These are phyloP conservation scores for Pelargonium citronellum DNA, from an alignment of 441 rosid genomes.

Conservation along the genomic window DNA sequence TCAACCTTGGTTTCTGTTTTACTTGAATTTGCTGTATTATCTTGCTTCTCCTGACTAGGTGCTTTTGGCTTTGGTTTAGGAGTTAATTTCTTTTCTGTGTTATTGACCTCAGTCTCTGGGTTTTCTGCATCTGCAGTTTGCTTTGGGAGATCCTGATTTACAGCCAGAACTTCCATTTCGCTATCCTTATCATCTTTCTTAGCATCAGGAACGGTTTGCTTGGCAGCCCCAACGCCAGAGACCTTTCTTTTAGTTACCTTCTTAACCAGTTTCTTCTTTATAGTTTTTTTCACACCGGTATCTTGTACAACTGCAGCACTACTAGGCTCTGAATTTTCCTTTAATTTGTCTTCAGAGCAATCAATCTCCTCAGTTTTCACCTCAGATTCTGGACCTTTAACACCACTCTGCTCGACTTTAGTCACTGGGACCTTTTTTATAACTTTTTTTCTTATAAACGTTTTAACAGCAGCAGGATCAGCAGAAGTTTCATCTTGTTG, in stretches of 20 bases:
- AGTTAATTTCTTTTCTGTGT: constrained; percentile 24
- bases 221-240: constrained; percentile 30
- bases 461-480: constrained; percentile 42
- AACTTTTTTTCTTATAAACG: constrained; percentile 46
- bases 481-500: constrained; percentile 40
- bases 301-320: constrained; percentile 37
- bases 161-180: constrained; percentile 29
- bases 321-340: constrained; percentile 40
- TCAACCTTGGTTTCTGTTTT: constrained; percentile 28
- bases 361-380: constrained; percentile 39
- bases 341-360: constrained; percentile 37
- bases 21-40: constrained; percentile 29
- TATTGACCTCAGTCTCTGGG: constrained; percentile 19
- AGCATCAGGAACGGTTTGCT: constrained; percentile 29
- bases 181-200: constrained; percentile 40
- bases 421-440: constrained; percentile 43
- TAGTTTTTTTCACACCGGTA: constrained; percentile 43
- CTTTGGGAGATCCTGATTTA: constrained; percentile 27
- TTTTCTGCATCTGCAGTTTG: constrained; percentile 32
- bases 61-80: constrained; percentile 28
- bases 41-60: constrained; percentile 40
- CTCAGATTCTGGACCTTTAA: constrained; percentile 34
- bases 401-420: constrained; percentile 33
- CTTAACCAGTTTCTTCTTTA: constrained; percentile 73
- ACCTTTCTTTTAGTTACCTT: constrained; percentile 77